phyloP scores from a whole-genome alignment of 2,329 filamentous ascomycete species.

The Aspergillus glaucus region DNA sequence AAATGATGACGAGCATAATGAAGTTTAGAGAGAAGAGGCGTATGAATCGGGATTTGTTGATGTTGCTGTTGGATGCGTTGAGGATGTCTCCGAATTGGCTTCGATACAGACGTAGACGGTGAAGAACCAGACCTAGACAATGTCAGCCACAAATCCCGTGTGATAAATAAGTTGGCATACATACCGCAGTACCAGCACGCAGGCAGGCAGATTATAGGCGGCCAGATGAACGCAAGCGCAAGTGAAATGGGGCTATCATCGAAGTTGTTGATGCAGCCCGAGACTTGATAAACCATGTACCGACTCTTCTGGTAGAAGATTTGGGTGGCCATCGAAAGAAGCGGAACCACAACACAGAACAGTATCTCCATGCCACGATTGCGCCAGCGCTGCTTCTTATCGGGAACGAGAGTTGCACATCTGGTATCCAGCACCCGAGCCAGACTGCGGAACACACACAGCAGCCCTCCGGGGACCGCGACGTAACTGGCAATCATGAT shows the following conservation, averaged over 20 bases:
- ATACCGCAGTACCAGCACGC: constrained; percentile 53
- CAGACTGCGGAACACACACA: constrained; percentile 56
- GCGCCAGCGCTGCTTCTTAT: constrained; percentile 41
- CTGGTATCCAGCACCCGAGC: constrained; percentile 56
- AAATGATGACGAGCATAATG: constrained; percentile 49
- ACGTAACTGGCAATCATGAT: constrained; percentile 49
- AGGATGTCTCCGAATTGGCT: constrained; percentile 53
- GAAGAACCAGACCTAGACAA: constrained; percentile 49
- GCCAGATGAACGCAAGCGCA: constrained; percentile 51
- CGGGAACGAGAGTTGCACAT: constrained; percentile 47
- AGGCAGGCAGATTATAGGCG: constrained; percentile 47
- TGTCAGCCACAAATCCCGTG: background rate
- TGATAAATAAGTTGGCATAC: constrained; percentile 21
- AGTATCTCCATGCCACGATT: constrained; percentile 47
- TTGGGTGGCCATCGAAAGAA: constrained; percentile 51
- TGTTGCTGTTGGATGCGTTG: constrained; percentile 43
- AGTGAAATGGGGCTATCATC: constrained; percentile 54
- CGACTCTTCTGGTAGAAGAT: constrained; percentile 55
- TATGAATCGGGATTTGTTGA: constrained; percentile 55
- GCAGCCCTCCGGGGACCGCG: constrained; percentile 47
- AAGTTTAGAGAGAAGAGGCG: constrained; percentile 47
- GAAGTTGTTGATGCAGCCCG: constrained; percentile 52
- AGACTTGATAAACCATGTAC: constrained; percentile 53
- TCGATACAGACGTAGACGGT: constrained; percentile 57
- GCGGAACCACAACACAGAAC: constrained; percentile 52